Percentiles rank a stretch among this genome's conserved stretches.
phyloP scores from a whole-genome alignment of 2,329 filamentous ascomycete species.

The Pseudocercospora pini-densiflorae region DNA sequence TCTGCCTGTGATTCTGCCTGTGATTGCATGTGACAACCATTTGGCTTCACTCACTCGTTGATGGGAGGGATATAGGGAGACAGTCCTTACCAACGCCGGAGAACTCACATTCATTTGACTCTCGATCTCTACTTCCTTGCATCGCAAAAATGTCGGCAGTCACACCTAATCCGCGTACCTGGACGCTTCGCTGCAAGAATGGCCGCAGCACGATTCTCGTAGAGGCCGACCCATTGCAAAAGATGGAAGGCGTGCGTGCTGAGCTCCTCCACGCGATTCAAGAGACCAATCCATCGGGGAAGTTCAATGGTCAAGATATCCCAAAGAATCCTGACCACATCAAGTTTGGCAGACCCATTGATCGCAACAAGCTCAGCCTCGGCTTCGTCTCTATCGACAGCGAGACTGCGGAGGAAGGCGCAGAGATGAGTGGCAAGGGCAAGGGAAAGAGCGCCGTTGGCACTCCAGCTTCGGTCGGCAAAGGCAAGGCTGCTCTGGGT shows the following conservation, averaged over 20 bases:
- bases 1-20: background rate
- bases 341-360: constrained; percentile 46
- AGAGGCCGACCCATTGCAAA: constrained; percentile 49
- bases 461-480: background rate
- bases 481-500: constrained; percentile 40
- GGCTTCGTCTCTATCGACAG: constrained; percentile 47
- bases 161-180: constrained; percentile 37
- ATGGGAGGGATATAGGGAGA: background rate
- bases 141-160: constrained; percentile 22
- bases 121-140: background rate
- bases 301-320: constrained; percentile 42
- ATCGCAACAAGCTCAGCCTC: constrained; percentile 45
- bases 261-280: constrained; percentile 48
- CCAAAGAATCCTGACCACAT: constrained; percentile 47
- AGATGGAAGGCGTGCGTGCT: constrained; percentile 46
- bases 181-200: constrained; percentile 54
- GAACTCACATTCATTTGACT: background rate
- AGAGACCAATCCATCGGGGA: constrained; percentile 44
- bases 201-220: constrained; percentile 53
- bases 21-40: background rate
- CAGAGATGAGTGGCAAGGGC: constrained; percentile 44
- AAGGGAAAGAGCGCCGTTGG: constrained; percentile 43
- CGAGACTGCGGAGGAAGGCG: constrained; percentile 26
- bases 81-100: background rate
- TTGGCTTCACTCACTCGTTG: background rate